Base-by-base conservation (phyloP, 2,329 filamentous ascomycete genomes). In the Xylariaceae sp. region DNA sequence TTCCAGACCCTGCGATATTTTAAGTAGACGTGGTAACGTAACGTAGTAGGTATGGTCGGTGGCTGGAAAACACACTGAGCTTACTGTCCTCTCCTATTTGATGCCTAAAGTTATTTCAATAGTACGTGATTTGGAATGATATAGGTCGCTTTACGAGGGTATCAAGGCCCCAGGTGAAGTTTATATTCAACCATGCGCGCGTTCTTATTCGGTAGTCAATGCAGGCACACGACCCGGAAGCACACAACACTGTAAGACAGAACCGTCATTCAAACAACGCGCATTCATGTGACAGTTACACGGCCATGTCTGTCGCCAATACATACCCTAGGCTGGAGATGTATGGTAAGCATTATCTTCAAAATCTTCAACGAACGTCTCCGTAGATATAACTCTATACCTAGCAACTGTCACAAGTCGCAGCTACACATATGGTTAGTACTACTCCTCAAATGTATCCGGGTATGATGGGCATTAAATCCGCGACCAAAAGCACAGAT, bases 261-360 rank as follows among this genome's bases (percentile, higher is more conserved):
- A 3, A 26, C 26, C 37, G 20, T n/a, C 45, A 46, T 41, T 49
- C 23, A 32, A n/a, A 47, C 50, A 29, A 32, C 12, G 40, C 12
- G 23, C 7, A 49, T 49, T 46, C 32, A 53, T 50, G 20, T 49
- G 21, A 42, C 20, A 16, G 58, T 58, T 40, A 44, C 46, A 58
- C 32, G 32, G 32, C 12, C 32, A 37, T 37, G 32, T 37, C 32
- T 37, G 32, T 37, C 49, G 37, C 42, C 18, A 41, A 44, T 18
- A 49, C 48, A 20, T 32, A 56, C 21, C 37, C 32, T 16, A 16
- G 32, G 32, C 32, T 37, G 32, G 14, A 3, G 32, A 16, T 37
- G 32, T 37, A 37, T 4, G 32, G 7, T 37, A 16, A 37, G 12
- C 3, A 37, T 37, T 37, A 37, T 37, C 12, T 37, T 10, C 14